Conservation (phyloP, 495 filamentous ascomycete species). For the Entonaema liquescens region DNA sequence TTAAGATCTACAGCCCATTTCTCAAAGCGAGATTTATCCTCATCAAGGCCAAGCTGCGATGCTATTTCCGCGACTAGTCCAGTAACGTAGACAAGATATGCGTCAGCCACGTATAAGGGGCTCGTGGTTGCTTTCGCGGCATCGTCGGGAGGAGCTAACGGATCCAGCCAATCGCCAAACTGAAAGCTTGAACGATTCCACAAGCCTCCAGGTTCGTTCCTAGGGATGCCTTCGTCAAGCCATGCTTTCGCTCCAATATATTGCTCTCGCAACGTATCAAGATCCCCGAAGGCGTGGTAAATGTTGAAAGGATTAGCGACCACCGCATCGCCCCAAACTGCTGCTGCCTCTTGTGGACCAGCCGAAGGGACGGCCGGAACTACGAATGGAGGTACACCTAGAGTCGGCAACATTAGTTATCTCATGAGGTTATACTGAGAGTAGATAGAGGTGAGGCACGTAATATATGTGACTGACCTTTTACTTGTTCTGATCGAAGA, state of each 20-base stretch:
- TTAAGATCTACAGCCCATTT: slow-evolving; percentile 43
- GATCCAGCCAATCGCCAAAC: slow-evolving; percentile 64
- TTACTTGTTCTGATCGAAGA: slow-evolving; percentile 52
- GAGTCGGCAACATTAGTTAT: neutral
- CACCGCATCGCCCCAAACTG: slow-evolving; percentile 57
- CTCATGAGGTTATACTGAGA: neutral
- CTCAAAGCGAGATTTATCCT: slow-evolving; percentile 44
- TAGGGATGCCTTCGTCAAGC: slow-evolving; percentile 57
- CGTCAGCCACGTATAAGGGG: slow-evolving; percentile 57
- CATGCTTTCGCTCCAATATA: slow-evolving; percentile 57
- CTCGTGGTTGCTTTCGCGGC: slow-evolving; percentile 54
- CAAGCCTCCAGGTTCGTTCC: slow-evolving; percentile 50
- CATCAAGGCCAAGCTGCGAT: slow-evolving; percentile 43
- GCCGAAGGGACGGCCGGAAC: slow-evolving; percentile 50
- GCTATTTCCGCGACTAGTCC: slow-evolving; percentile 44
- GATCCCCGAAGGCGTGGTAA: slow-evolving; percentile 56
- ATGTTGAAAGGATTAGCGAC: slow-evolving; percentile 56
- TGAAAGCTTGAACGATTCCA: slow-evolving; percentile 54
- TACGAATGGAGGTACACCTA: slow-evolving; percentile 50
- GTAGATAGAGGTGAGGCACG: neutral
- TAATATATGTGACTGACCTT: slow-evolving; percentile 10
- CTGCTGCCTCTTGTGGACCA: slow-evolving; percentile 38
- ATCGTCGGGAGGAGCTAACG: slow-evolving; percentile 53
- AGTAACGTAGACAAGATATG: slow-evolving; percentile 61
- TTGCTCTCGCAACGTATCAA: slow-evolving; percentile 51